Base-by-base conservation (phyloP, 2,329 filamentous ascomycete genomes). In the Penicillium sp. region DNA sequence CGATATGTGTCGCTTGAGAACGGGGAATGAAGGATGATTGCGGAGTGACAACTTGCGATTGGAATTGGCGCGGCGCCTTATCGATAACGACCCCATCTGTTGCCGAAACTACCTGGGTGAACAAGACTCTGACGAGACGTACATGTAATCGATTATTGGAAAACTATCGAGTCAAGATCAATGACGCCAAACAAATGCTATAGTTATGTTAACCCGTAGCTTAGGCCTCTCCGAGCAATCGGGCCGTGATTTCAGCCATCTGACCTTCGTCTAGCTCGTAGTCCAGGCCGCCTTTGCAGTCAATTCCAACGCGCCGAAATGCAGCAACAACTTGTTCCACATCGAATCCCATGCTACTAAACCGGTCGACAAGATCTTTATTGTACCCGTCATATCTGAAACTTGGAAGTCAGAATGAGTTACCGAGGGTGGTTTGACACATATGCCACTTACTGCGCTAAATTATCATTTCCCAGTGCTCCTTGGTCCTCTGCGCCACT, bases 321-420 rank as follows among this genome's bases (percentile, higher is more conserved):
- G 88, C 87, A 7, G 84, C 78, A 0, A 96, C 88, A 1, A 97
- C 88, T n/a, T 79, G 76, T 33, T 90, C 86, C 2, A 94, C 78
- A 41, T 88, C 83, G 56, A 97, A 97, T 8, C 91, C 91, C 91
- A 97, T 97, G 55, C 74, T 79, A 11, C 86, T 81, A 55, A 97
- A 97, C 4, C 84, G 79, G 57, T 93, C 82, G 50, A 97, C 80
- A 27, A 96, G 75, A 20, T 84, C 78, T 58, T 83, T 85, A 68
- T 89, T 90, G 67, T 94, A 97, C 2, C 93, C 91, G 50, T 84
- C 79, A 60, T 94, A 96, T 47, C 86, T 91, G 53, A 45, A 10
- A n/a, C 4, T 3, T 26, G 20, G 4, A 18, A 19, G n/a, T 30
- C 4, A 10, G 14, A 16, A 25, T 4, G 18, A 18, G 20, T 7